Evolutionary conservation across 352 stramenopile genomes (phyloP), one percentile per base, ranked within the genome.

Genomic region (Blastocystis sp.): DNA sequence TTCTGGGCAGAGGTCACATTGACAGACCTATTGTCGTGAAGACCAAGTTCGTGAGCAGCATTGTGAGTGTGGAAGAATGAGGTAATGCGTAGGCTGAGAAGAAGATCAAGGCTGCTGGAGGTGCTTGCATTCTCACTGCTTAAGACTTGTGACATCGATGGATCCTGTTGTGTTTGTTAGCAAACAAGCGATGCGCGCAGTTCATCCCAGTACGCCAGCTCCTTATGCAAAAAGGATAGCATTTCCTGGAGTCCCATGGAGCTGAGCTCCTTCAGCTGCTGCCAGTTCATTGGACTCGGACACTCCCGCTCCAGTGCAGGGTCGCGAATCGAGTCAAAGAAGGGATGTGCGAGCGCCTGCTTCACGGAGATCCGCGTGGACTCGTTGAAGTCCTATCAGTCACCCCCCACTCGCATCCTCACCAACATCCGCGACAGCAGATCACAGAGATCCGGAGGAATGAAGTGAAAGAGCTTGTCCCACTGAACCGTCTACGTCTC

Each of bases 101-200:
- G 91, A 99, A 99, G 92, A 99, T 99, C 89, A 98, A 97, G 91
- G 95, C 90, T 75, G 95, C 94, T 69, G 97, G 97, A 89, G 97
- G 97, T 87, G 96, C 96, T 64, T 98, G 63, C 36, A 75, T 75
- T 32, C 63, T 75, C 63, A 75, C 63, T 75, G 63, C 63, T 56
- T 75, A 75, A 75, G 59, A 51, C 11, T 36, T 27, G 63, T 48
- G 36, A 24, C 24, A 34, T 53, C 46, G 63, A 32, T 75, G 63
- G 51, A 59, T 59, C 51, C 18, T 27, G 32, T 59, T 59, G 51
- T 27, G 51, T 59, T 59, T 11, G 32, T 59, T 59, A 59, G n/a
- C 51, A 11, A 59, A 59, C 51, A 32, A 32, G 32, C 32, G n/a
- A 3, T 59, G 63, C 44, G 6, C 48, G n/a, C 63, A 24, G 29